Evolutionary conservation across 2,329 filamentous ascomycete genomes (phyloP).

Genomic region (Fusarium cicatricum): DNA sequence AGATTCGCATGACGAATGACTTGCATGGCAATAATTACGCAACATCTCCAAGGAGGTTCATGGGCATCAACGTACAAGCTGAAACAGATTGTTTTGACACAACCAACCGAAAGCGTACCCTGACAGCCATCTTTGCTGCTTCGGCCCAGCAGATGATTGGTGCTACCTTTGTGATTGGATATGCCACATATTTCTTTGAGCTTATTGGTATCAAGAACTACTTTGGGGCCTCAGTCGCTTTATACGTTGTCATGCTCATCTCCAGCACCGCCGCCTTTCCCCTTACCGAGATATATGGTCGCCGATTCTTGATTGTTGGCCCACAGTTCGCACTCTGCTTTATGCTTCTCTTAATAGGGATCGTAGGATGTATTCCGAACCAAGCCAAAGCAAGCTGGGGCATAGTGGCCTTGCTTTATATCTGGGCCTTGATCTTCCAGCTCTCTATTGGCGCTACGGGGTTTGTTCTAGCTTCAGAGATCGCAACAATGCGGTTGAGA

Average conservation of each 20-base stretch:
- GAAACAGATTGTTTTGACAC: constrained; percentile 42
- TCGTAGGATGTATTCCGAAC: constrained; percentile 42
- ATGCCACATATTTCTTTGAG: constrained; percentile 45
- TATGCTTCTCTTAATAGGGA: constrained; percentile 43
- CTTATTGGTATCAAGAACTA: constrained; percentile 46
- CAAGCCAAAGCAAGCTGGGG: constrained; percentile 37
- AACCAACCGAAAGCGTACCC: constrained; percentile 45
- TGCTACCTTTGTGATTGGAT: constrained; percentile 49
- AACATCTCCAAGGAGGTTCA: constrained; percentile 1
- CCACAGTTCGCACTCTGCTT: constrained; percentile 44
- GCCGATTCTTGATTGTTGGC: too few relatives aligned
- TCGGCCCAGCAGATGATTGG: constrained; percentile 49
- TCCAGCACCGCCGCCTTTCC: constrained; percentile 45
- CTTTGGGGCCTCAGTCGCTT: constrained; percentile 44
- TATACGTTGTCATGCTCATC: constrained; percentile 50
- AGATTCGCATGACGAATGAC: constrained; percentile 30
- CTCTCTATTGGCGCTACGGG: constrained; percentile 47
- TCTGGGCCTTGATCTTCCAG: constrained; percentile 50
- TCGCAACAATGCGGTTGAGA: constrained; percentile 45
- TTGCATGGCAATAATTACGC: constrained; percentile 6
- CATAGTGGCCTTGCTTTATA: constrained; percentile 43
- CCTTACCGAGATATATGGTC: constrained; percentile 45
- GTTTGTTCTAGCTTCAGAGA: constrained; percentile 48
- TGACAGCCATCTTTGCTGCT: constrained; percentile 46
- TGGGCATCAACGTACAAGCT: constrained; percentile 7